These are phyloP conservation scores for Microbotryum lychnidis-dioicae DNA, from an alignment of 1,284 basidiomycete genomes.

Conservation along the genomic window DNA sequence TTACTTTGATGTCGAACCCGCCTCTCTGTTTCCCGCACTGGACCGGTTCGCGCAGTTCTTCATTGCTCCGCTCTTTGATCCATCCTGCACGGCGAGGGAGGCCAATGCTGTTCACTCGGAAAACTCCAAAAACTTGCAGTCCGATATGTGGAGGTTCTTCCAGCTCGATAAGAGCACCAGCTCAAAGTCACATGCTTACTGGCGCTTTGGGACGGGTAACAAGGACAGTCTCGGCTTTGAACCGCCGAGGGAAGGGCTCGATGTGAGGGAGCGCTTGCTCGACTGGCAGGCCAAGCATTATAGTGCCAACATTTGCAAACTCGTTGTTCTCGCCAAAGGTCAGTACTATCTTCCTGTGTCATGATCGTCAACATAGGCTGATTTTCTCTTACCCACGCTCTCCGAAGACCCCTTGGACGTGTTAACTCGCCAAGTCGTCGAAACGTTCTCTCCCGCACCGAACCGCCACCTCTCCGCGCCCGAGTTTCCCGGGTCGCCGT, in stretches of 20 bases:
- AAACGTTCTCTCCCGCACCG: slow-evolving; percentile 64
- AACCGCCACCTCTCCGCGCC: slow-evolving; percentile 59
- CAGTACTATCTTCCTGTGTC: slow-evolving; percentile 24
- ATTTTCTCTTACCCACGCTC: slow-evolving; percentile 23
- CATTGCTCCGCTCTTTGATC: slow-evolving; percentile 80
- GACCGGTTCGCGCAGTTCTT: slow-evolving; percentile 93
- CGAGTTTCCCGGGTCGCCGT: slow-evolving; percentile 66
- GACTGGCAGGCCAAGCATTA: slow-evolving; percentile 95
- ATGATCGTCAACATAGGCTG: background rate
- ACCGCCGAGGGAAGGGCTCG: slow-evolving; percentile 55
- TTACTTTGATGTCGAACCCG: slow-evolving; percentile 81
- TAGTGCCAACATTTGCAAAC: slow-evolving; percentile 85
- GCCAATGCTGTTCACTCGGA: slow-evolving; percentile 97
- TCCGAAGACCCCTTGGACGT: slow-evolving; percentile 70
- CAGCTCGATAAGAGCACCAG: slow-evolving; percentile 89
- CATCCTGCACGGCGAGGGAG: slow-evolving; percentile 86
- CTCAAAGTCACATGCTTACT: slow-evolving; percentile 73
- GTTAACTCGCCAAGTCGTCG: slow-evolving; percentile 60
- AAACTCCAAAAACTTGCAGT: slow-evolving; percentile 94
- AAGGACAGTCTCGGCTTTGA: slow-evolving; percentile 67
- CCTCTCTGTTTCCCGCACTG: slow-evolving; percentile 74
- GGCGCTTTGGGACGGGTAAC: slow-evolving; percentile 91
- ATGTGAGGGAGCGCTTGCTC: slow-evolving; percentile 81
- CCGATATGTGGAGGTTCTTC: slow-evolving; percentile 93
- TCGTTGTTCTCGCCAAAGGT: slow-evolving; percentile 86